A percentile compares a stretch with the other conserved stretches of the same genome.
Evolutionary conservation across 805 yeast species (phyloP).

Genomic region (Lipomyces sp.): DNA sequence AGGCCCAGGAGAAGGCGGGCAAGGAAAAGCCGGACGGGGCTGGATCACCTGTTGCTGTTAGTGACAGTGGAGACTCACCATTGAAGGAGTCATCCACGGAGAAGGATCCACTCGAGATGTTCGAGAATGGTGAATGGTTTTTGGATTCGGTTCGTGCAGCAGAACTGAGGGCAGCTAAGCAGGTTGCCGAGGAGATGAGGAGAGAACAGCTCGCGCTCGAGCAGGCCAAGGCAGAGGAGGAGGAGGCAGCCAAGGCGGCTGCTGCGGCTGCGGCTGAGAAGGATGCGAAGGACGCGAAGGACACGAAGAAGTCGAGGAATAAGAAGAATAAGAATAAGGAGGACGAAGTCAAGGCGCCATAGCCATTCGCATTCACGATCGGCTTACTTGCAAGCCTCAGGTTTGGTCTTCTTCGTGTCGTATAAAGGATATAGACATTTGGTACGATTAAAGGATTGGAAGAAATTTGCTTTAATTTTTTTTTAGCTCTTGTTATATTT

Average conservation of each 20-base stretch:
- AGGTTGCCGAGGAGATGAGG: slow-evolving; percentile 26
- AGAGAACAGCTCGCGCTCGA: slow-evolving; percentile 20
- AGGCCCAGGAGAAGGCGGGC: slow-evolving; percentile 44
- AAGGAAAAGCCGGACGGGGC: slow-evolving; percentile 19
- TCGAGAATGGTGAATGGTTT: slow-evolving; percentile 25
- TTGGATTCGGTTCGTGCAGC: slow-evolving; percentile 29
- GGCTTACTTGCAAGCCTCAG: too few relatives aligned
- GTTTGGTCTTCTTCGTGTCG: too few relatives aligned
- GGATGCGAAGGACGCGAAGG: neutral
- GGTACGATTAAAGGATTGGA: too few relatives aligned
- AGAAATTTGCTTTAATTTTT: too few relatives aligned
- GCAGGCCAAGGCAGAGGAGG: slow-evolving; percentile 13
- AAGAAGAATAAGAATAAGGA: too few relatives aligned
- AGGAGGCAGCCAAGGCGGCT: neutral
- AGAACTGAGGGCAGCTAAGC: slow-evolving; percentile 27
- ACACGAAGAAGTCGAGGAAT: too few relatives aligned
- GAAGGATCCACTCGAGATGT: slow-evolving; percentile 21
- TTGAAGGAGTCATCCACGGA: slow-evolving; percentile 22
- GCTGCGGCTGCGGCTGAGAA: slow-evolving; percentile 9
- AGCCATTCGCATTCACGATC: too few relatives aligned
- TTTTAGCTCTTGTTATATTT: too few relatives aligned
- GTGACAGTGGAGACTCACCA: slow-evolving; percentile 25
- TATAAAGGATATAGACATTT: too few relatives aligned
- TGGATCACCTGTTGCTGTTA: neutral
- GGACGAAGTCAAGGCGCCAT: too few relatives aligned